phyloP scores from a whole-genome alignment of 257 asterid species.

The Solanum pimpinellifolium region DNA sequence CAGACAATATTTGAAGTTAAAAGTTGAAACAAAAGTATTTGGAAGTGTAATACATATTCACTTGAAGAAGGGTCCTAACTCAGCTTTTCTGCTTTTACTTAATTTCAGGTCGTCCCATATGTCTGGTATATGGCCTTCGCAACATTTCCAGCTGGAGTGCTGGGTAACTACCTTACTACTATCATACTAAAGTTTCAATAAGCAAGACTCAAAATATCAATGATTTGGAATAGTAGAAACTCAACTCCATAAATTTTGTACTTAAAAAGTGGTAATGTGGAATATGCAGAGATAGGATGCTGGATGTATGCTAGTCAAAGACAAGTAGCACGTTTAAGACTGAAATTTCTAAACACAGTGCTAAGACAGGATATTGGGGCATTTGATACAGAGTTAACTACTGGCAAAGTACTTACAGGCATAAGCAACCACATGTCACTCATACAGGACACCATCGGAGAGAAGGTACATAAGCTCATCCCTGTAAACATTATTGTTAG shows the following conservation, averaged over 20 bases:
- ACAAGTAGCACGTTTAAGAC: constrained; percentile 56
- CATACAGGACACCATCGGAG: constrained; percentile 83
- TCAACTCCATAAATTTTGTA: neutral
- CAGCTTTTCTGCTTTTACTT: neutral
- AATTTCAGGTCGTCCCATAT: constrained; percentile 57
- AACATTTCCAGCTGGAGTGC: constrained; percentile 75
- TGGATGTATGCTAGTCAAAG: constrained; percentile 87
- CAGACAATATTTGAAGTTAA: neutral
- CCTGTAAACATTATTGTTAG: neutral
- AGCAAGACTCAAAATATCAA: neutral
- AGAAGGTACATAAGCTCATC: constrained; percentile 38
- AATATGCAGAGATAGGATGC: constrained; percentile 69
- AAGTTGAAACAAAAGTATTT: neutral
- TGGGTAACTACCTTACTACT: constrained; percentile 26
- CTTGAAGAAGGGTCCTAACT: neutral
- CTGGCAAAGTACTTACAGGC: constrained; percentile 57
- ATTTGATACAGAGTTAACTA: constrained; percentile 64
- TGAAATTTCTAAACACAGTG: constrained; percentile 41
- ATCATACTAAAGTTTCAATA: neutral
- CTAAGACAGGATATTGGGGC: constrained; percentile 69
- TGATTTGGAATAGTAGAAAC: neutral
- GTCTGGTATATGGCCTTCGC: constrained; percentile 89
- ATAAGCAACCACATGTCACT: constrained; percentile 57
- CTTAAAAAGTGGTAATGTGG: neutral
- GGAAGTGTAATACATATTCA: neutral